A percentile compares a stretch with the other conserved stretches of the same genome.
These are phyloP conservation scores for Coemansia sp. DNA, from an alignment of 192 early-diverging fungal genomes.

Conservation along the genomic window DNA sequence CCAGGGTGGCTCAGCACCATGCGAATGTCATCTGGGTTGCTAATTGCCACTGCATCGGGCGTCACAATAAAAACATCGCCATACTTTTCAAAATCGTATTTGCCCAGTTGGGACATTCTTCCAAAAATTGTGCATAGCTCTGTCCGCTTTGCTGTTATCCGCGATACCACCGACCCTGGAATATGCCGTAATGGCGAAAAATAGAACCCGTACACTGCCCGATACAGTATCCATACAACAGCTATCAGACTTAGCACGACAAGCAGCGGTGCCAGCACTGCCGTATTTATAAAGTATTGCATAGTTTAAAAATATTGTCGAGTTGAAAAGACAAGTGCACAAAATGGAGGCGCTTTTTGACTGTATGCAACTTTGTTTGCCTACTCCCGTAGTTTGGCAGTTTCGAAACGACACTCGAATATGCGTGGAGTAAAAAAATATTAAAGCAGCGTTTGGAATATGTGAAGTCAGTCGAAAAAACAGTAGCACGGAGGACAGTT, in stretches of 20 bases:
- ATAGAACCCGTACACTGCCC: constrained; percentile 14
- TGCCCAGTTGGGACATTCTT: constrained; percentile 24
- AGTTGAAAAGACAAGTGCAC: too few relatives aligned
- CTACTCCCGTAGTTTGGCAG: background rate
- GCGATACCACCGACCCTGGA: constrained; percentile 28
- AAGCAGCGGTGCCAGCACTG: constrained; percentile 22
- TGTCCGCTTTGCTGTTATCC: constrained; percentile 19
- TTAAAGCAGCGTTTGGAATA: too few relatives aligned
- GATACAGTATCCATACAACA: background rate
- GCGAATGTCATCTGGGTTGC: constrained; percentile 38
- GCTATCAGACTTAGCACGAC: background rate
- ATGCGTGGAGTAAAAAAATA: background rate
- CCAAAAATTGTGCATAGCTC: constrained; percentile 14
- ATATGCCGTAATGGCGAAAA: constrained; percentile 35
- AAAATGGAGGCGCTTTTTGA: too few relatives aligned
- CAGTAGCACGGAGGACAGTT: too few relatives aligned
- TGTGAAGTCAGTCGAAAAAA: too few relatives aligned
- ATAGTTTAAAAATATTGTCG: background rate
- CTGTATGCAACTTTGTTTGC: background rate
- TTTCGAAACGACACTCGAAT: background rate
- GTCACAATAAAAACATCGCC: constrained; percentile 34
- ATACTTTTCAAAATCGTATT: constrained; percentile 22
- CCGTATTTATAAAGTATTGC: constrained; percentile 1
- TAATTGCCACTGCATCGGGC: constrained; percentile 24
- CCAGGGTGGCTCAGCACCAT: constrained; percentile 17